Evolutionary conservation across 2,329 filamentous ascomycete species (phyloP).

Genomic region (Huntiella moniliformis): DNA sequence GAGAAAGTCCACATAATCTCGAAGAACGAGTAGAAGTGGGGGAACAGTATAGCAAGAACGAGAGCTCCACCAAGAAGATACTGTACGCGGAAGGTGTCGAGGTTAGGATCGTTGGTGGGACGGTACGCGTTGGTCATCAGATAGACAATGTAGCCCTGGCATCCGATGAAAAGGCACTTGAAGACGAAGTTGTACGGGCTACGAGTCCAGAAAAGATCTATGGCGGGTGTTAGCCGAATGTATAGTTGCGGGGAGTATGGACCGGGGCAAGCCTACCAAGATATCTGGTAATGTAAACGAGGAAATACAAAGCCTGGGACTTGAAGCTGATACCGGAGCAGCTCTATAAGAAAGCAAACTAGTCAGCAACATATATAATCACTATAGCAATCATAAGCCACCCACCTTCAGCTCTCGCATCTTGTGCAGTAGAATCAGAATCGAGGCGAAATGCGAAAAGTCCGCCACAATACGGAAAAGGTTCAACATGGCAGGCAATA

Average conservation of each 20-base stretch:
- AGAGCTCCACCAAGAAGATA: conserved; percentile 74
- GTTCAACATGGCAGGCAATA: conserved; percentile 24
- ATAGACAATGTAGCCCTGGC: conserved; percentile 88
- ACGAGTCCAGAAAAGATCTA: conserved; percentile 70
- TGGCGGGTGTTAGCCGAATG: background rate
- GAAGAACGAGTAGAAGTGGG: conserved; percentile 61
- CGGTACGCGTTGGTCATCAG: conserved; percentile 97
- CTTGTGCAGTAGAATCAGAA: conserved; percentile 89
- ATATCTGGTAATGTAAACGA: conserved; percentile 89
- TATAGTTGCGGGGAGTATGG: background rate
- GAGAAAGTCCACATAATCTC: conserved; percentile 96
- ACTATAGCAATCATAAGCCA: background rate
- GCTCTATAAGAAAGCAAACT: conserved; percentile 40
- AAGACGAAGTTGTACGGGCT: conserved; percentile 86
- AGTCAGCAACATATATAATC: background rate
- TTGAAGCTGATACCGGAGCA: conserved; percentile 98
- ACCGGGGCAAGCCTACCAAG: conserved; percentile 38
- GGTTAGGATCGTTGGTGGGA: conserved; percentile 88
- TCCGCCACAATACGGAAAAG: conserved; percentile 48
- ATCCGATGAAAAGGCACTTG: conserved; percentile 85
- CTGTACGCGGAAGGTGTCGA: conserved; percentile 93
- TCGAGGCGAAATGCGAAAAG: conserved; percentile 85
- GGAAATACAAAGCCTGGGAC: conserved; percentile 82
- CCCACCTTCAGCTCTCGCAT: conserved; percentile 32
- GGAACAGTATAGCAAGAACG: conserved; percentile 62